These are phyloP conservation scores for Apostasia shenzhenica DNA, from an alignment of 106 monocot species.

Conservation along the genomic window DNA sequence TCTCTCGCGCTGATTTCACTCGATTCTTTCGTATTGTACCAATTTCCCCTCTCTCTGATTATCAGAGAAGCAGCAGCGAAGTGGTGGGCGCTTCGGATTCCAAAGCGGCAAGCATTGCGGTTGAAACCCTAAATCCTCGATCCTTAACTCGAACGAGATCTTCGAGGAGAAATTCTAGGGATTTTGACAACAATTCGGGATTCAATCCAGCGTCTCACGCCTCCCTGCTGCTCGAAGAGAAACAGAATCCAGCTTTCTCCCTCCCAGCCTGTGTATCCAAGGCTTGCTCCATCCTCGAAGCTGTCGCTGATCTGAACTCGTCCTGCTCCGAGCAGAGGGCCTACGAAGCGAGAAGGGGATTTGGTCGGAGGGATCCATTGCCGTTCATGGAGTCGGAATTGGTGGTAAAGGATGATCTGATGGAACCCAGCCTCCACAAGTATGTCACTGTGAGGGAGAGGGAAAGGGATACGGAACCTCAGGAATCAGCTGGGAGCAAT, in stretches of 20 bases:
- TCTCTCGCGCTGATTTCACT: background rate
- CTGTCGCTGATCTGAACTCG: constrained; percentile 89
- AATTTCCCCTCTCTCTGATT: background rate
- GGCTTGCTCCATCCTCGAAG: constrained; percentile 91
- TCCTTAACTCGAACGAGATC: constrained; percentile 36
- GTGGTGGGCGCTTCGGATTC: constrained; percentile 1
- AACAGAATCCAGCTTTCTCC: constrained; percentile 60
- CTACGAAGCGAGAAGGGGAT: constrained; percentile 8
- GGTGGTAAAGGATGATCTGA: constrained; percentile 46
- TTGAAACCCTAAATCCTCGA: constrained; percentile 14
- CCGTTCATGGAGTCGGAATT: constrained; percentile 56
- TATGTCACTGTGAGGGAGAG: constrained; percentile 55
- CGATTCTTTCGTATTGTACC: too few species aligned
- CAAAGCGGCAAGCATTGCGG: background rate
- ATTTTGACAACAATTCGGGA: constrained; percentile 29
- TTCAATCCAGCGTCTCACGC: constrained; percentile 32
- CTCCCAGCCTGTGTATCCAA: constrained; percentile 93
- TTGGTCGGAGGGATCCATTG: constrained; percentile 8
- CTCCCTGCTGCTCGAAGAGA: constrained; percentile 74
- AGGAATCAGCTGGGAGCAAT: constrained; percentile 96
- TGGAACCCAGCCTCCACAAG: constrained; percentile 76
- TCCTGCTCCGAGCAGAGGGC: constrained; percentile 40
- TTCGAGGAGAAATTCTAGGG: constrained; percentile 61
- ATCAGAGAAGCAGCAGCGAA: constrained; percentile 17
- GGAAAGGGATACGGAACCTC: constrained; percentile 51